Evolutionary conservation across 805 yeast genomes (phyloP), one percentile per base, ranked within the genome.

Genomic region (Kodamaea jinghongensis): DNA sequence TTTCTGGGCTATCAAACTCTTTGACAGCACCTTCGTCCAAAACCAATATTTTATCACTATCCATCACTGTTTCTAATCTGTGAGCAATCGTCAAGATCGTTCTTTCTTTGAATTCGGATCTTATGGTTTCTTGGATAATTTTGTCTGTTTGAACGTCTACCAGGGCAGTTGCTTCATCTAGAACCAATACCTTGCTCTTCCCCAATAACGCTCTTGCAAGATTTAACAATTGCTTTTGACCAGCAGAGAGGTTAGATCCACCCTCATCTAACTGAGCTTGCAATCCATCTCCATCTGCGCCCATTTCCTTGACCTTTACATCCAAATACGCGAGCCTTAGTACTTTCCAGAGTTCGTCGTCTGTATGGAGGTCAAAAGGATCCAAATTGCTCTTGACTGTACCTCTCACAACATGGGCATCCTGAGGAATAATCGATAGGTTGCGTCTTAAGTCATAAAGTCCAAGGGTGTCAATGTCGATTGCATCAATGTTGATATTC

Each of bases 91-190:
- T 57, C 33, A 57, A 47, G 17, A 57, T 54, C 4, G 62, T 57
- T 38, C 48, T 54, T 34, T 56, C 50, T 32, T 45, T 46, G 38
- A 57, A 57, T 38, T 56, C 60, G 5, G 40, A 16, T 11, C 61
- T 45, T 26, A 57, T 57, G 1, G 62, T 56, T 27, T 45, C 50
- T 31, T 57, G 62, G 31, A 57, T 52, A n/a, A 54, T 45, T 26
- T 53, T 54, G 39, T 57, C 62, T 1, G 62, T 57, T 36, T 57
- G 60, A 2, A 55, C 54, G 36, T 57, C 62, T 34, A 36, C 72
- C 50, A 75, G 69, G 4, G 66, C 68, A 3, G 61, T 56, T 9
- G 61, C 61, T 30, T 56, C 61, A 36, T 56, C 61, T 17, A 56
- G 42, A 39, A 56, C 39, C 45, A 45, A 39, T 6, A 47, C 42